A percentile compares a stretch with the other conserved stretches of the same genome.
Conservation (phyloP, 75 land plant species). For the Sequoia sempervirens region DNA sequence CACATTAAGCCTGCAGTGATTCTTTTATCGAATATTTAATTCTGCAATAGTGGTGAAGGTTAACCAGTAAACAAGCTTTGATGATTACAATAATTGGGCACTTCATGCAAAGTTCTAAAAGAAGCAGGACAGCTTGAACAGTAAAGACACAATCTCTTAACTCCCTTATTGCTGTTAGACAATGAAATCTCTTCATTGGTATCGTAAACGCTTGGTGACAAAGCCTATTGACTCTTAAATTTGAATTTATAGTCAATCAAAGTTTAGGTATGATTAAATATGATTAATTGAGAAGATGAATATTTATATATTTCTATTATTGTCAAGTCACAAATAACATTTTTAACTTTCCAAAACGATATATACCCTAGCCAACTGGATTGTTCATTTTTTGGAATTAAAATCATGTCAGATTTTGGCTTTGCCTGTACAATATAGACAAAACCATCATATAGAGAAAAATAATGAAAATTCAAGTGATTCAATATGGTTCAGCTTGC, state of each 20-base stretch:
- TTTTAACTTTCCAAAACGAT: not conserved
- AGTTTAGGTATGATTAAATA: not conserved
- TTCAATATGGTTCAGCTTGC: not conserved
- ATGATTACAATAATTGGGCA: too few relatives aligned
- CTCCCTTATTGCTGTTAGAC: not conserved
- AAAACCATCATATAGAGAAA: not conserved
- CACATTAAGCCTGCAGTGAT: not conserved
- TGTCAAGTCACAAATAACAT: not conserved
- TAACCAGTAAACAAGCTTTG: not conserved
- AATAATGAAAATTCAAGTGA: not conserved
- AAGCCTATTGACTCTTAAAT: not conserved
- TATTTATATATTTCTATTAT: not conserved
- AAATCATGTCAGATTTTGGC: not conserved
- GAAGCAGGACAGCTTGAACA: not conserved
- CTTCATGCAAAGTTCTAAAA: too few relatives aligned
- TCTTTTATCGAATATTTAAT: not conserved
- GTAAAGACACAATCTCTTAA: not conserved
- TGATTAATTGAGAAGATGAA: not conserved
- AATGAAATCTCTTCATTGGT: not conserved
- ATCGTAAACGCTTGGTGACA: not conserved
- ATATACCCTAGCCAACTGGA: not conserved
- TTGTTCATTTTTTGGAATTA: not conserved
- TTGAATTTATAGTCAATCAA: not conserved
- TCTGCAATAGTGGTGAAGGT: not conserved
- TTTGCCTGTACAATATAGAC: not conserved